A percentile compares a stretch with the other conserved stretches of the same genome.
Evolutionary conservation across 1,284 basidiomycete species (phyloP).

Genomic region (Entoloma clypeatum): DNA sequence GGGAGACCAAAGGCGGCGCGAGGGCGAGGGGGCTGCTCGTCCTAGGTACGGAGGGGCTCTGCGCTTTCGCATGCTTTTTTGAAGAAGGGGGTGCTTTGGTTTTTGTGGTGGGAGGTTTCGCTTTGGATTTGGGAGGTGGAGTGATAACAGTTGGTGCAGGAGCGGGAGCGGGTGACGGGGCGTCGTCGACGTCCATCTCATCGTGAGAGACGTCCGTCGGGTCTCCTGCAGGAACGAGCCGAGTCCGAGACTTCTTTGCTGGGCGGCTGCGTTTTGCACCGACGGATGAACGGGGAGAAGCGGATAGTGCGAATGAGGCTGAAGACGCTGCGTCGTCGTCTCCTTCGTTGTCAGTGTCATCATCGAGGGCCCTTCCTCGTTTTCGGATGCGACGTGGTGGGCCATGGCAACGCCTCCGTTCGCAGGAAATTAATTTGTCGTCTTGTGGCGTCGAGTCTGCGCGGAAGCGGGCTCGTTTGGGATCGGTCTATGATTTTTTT

Average conservation of each 20-base stretch:
- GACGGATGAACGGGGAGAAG: constrained; percentile 15
- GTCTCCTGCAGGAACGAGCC: neutral
- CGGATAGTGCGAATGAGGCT: constrained; percentile 10
- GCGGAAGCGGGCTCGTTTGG: constrained; percentile 71
- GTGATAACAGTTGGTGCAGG: constrained; percentile 8
- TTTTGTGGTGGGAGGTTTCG: constrained; percentile 18
- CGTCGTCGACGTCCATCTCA: constrained; percentile 15
- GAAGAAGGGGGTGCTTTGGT: constrained; percentile 10
- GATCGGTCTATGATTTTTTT: constrained; percentile 71
- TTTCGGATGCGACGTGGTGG: constrained; percentile 21
- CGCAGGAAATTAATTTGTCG: constrained; percentile 65
- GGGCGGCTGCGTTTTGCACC: constrained; percentile 8
- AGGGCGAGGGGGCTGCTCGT: constrained; percentile 20
- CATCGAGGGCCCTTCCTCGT: constrained; percentile 16
- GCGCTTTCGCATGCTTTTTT: constrained; percentile 11
- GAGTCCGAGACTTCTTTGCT: constrained; percentile 14
- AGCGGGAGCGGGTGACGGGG: neutral
- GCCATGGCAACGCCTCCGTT: constrained; percentile 47
- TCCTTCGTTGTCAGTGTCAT: constrained; percentile 17
- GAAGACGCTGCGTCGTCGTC: constrained; percentile 13
- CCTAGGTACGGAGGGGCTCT: constrained; percentile 11
- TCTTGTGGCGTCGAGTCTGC: constrained; percentile 63
- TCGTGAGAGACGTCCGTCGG: constrained; percentile 1
- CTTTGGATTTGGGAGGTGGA: constrained; percentile 22
- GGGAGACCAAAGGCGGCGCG: constrained; percentile 13